phyloP scores from a whole-genome alignment of 2,329 filamentous ascomycete species.

The Cercospora sojina region DNA sequence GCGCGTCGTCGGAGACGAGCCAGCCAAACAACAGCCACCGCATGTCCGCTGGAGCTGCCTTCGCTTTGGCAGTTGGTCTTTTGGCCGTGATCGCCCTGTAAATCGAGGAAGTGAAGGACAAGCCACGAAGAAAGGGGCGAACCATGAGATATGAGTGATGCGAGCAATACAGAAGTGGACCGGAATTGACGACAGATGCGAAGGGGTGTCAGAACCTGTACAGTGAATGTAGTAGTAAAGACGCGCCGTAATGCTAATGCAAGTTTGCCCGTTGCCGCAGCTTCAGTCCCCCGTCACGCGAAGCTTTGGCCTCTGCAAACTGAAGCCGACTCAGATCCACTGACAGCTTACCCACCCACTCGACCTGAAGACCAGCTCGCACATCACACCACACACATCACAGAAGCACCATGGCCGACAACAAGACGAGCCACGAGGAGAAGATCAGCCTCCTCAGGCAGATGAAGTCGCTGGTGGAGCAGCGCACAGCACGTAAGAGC shows the following conservation, averaged over 20 bases:
- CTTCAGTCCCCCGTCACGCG: background rate
- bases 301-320: background rate
- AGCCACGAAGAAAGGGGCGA: background rate
- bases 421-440: background rate
- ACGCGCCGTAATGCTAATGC: background rate
- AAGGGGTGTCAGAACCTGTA: background rate
- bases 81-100: slow-evolving; percentile 5
- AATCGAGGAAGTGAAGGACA: background rate
- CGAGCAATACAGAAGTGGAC: background rate
- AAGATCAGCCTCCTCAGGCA: background rate
- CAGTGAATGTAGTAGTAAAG: slow-evolving; percentile 1
- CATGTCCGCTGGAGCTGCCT: slow-evolving; percentile 3
- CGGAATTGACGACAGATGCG: background rate
- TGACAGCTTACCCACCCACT: background rate
- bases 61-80: slow-evolving; percentile 3
- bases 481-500: background rate
- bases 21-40: slow-evolving; percentile 1
- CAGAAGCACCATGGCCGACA: background rate
- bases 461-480: background rate
- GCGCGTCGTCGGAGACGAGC: slow-evolving; percentile 1
- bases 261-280: background rate
- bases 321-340: background rate
- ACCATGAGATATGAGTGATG: background rate
- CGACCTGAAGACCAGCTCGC: background rate
- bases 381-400: background rate